Percentiles rank a stretch among this genome's conserved stretches.
These are phyloP conservation scores for Pelomyxa schiedti DNA, from an alignment of 78 protist species.

Conservation along the genomic window DNA sequence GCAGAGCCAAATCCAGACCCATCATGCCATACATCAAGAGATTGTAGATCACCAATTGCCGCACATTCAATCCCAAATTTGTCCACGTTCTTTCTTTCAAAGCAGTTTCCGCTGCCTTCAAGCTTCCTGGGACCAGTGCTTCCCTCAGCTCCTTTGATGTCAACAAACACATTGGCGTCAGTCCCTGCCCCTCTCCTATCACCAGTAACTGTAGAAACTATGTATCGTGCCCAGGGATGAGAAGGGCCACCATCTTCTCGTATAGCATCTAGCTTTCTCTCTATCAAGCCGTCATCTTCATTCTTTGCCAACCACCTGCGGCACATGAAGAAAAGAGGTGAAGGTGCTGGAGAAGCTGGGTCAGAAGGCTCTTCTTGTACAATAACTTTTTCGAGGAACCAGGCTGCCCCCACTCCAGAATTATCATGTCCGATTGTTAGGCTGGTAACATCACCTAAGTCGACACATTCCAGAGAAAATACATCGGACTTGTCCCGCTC, in stretches of 20 bases:
- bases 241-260: neutral
- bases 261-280: neutral
- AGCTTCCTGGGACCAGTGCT: no score
- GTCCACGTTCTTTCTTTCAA: neutral
- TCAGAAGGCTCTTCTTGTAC: no score
- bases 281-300: neutral
- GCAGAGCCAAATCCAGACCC: no score
- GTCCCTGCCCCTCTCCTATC: no score
- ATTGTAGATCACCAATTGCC: neutral
- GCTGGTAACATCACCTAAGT: neutral
- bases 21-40: neutral
- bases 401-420: conserved; percentile 1
- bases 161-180: no score
- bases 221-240: neutral
- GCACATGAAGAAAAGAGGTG: neutral
- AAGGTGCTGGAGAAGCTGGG: neutral
- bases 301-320: neutral
- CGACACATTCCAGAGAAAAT: neutral
- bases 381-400: neutral
- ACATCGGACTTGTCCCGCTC: neutral
- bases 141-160: no score
- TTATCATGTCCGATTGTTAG: neutral
- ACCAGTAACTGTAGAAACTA: no score
- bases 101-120: no score
- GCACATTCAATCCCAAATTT: neutral